Evolutionary conservation across 75 land plant species (phyloP).

Genomic region (Selaginella moellendorffii): DNA sequence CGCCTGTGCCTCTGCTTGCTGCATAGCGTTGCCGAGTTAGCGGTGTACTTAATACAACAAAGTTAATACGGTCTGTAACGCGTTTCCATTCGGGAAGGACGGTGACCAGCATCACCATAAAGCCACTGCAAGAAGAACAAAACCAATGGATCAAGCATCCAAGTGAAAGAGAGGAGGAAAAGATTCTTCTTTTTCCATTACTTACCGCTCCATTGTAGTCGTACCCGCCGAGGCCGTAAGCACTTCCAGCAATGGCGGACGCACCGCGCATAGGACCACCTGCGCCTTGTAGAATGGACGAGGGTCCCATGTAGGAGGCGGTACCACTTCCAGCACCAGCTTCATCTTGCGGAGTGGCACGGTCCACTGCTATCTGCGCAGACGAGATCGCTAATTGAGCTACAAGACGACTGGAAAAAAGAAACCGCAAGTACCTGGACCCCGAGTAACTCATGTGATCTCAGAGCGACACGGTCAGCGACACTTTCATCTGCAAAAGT

Average conservation of each 20-base stretch:
- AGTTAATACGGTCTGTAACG: not conserved
- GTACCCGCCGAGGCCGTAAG: not conserved
- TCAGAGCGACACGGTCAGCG: slow-evolving; percentile 77
- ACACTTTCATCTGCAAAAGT: slow-evolving; percentile 96
- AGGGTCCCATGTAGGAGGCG: not conserved
- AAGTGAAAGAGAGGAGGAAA: no score
- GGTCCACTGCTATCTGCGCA: slow-evolving; percentile 69
- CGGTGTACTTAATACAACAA: not conserved
- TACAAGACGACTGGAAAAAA: not conserved
- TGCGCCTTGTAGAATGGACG: not conserved
- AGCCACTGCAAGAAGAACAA: not conserved
- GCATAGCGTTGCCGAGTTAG: not conserved
- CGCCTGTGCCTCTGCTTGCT: not conserved
- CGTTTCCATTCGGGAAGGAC: not conserved
- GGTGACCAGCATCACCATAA: no score
- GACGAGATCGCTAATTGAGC: not conserved
- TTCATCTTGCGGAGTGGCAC: slow-evolving; percentile 68
- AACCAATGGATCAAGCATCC: not conserved
- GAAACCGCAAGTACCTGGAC: slow-evolving; percentile 43
- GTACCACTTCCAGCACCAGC: not conserved
- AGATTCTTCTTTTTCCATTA: no score
- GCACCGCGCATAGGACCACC: not conserved
- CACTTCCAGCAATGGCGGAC: not conserved
- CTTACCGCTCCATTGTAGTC: not conserved
- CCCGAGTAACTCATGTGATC: slow-evolving; percentile 84